Percentiles rank a stretch among this genome's conserved stretches.
phyloP scores from a whole-genome alignment of 768 basidiomycete species.

The Russula virescens region DNA sequence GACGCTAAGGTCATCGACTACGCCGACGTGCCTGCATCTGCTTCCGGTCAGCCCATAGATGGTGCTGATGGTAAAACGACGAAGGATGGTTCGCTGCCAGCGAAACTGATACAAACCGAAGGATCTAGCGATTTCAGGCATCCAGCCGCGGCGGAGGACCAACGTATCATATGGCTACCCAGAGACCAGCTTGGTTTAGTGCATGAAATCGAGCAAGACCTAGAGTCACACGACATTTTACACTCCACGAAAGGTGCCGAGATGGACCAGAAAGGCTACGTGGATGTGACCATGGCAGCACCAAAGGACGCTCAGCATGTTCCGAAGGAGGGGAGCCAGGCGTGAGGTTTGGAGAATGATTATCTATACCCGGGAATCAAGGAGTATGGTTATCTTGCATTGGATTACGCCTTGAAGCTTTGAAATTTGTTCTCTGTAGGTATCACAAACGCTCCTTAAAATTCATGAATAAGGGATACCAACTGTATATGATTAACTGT shows the following conservation, averaged over 20 bases:
- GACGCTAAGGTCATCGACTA: slow-evolving; percentile 8
- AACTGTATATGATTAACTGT: too few relatives aligned
- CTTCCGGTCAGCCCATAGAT: background rate
- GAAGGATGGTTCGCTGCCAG: slow-evolving; percentile 14
- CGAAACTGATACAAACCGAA: slow-evolving; percentile 28
- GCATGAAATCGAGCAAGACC: slow-evolving; percentile 56
- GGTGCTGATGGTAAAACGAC: background rate
- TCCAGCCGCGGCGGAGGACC: slow-evolving; percentile 69
- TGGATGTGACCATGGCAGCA: slow-evolving; percentile 45
- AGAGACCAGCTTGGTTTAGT: slow-evolving; percentile 61
- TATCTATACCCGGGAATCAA: background rate
- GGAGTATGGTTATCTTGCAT: background rate
- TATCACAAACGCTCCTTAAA: background rate
- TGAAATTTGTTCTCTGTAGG: background rate
- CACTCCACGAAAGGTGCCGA: slow-evolving; percentile 44
- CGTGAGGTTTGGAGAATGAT: background rate
- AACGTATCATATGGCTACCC: slow-evolving; percentile 83
- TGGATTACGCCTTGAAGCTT: background rate
- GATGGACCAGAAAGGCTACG: slow-evolving; percentile 58
- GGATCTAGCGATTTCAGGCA: slow-evolving; percentile 65
- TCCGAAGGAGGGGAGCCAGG: background rate
- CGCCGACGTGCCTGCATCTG: background rate
- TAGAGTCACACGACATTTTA: slow-evolving; percentile 46
- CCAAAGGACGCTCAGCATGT: slow-evolving; percentile 29
- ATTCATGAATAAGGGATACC: too few relatives aligned